Base-by-base conservation (phyloP, 108 stramenopile genomes). In the Conticribra weissflogii region DNA sequence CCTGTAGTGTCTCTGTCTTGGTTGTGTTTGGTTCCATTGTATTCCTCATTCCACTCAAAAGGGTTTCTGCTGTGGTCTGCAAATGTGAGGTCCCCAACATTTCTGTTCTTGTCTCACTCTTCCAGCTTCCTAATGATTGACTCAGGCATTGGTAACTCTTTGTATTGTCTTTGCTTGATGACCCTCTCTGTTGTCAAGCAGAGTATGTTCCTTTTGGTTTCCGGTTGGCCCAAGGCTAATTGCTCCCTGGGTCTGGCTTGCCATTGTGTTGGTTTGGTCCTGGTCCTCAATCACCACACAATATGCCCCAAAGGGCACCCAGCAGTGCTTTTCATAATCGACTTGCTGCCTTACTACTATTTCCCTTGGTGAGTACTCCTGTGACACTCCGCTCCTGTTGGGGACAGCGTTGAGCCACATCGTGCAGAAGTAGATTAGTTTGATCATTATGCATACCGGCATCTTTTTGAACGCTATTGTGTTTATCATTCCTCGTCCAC, bases 181-280 rank as follows among this genome's bases (percentile, higher is more conserved):
- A 41, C 51, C 41, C 44, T 36, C 12, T 83, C 72, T 9, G 82
- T 76, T 5, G 16, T 46, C 0, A 81, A 59, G 45, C 19, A 48
- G 0, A 62, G 27, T 9, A 86, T 82, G 17, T 76, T 66, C n/a
- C n/a, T n/a, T n/a, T n/a, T n/a, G n/a, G n/a, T 85, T 87, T 0
- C 78, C 74, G 12, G 71, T 61, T 7, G 78, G 69, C 0, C 83
- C 48, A 41, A 75, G 64, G 33, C 45, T 25, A 2, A 69, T 58
- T 0, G 59, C 68, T 0, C 30, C 9, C 0, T 17, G 7, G 22
- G 60, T 62, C 0, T 33, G 29, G 1, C 31, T 21, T 19, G 17
- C 1, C 30, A 31, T 71, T 0, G n/a, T 29, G 51, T 71, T 71
- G 0, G 56, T 41, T 3, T 22, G 30, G 9, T 28, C 60, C 8